Evolutionary conservation across 192 early-diverging fungal species (phyloP), one percentile per base, ranked within the genome.

Genomic region (Mortierella claussenii): DNA sequence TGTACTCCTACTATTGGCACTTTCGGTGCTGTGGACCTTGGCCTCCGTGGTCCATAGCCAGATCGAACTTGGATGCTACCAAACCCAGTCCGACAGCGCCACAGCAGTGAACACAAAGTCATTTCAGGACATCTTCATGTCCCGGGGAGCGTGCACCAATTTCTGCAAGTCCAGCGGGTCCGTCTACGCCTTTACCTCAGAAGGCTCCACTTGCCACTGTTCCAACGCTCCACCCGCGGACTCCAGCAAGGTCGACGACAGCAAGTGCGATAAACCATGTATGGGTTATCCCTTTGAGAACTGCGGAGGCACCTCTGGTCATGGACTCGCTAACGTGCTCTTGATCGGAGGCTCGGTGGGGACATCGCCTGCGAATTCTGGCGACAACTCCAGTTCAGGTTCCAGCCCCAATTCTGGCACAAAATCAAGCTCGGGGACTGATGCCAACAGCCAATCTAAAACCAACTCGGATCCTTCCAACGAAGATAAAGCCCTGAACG

Each of bases 241-340:
- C 44, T 46, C 71, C 45, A 66, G 60, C 63, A 75, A 66, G 27
- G 52, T 75, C 9, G 71, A 75, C 11, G 56, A 66, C 44, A 15
- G 48, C 2, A 75, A 75, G 55, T 75, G 71, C 23, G 63, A 75
- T 32, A 75, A 75, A 31, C 63, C 71, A 1, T 75, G 71, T 20
- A 63, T 66, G 57, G 71, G 71, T 2, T 75, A 75, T 10, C 71
- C 71, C 10, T 75, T 75, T 18, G 71, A 75, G 28, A 75, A 60
- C 63, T 75, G 71, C 26, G 71, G 71, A 42, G 63, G 71, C 20
- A 20, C 62, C 4, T 57, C 71, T 6, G 54, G 49, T 27, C 21
- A 43, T 11, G 44, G 49, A 3, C 43, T 60, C 1, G 62, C 63
- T 31, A 75, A 45, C 11, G 71, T 75, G 9, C 64, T 75, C 40